Base-by-base conservation (phyloP, 371 early-diverging fungal species). In the Caulochytrium protostelioides region DNA sequence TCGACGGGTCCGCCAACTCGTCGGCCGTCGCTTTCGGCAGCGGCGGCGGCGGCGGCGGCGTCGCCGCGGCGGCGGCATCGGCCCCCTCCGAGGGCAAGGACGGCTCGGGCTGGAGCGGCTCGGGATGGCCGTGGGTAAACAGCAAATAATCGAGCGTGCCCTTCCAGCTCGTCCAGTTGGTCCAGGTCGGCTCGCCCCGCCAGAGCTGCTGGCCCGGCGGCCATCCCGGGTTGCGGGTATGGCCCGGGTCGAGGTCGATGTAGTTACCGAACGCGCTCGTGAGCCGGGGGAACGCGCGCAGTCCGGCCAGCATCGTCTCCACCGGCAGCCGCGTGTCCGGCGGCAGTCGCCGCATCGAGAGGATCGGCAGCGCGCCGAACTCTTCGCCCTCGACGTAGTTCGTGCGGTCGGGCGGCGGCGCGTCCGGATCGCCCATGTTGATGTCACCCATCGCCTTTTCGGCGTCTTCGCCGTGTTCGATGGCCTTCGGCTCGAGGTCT, bases 71-170 rank as follows among this genome's bases (percentile, higher is more conserved):
- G n/a, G n/a, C n/a, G n/a, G n/a, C n/a, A n/a, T n/a, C n/a, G n/a
- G n/a, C n/a, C n/a, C n/a, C n/a, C n/a, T n/a, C n/a, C n/a, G n/a
- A n/a, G n/a, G n/a, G n/a, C n/a, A n/a, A n/a, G n/a, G n/a, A n/a
- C n/a, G n/a, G n/a, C n/a, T n/a, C n/a, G n/a, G n/a, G n/a, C n/a
- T n/a, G n/a, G n/a, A n/a, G n/a, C n/a, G n/a, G n/a, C n/a, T n/a
- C n/a, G n/a, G n/a, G 27, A 40, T 12, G 10, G 15, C 0, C 16
- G 42, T 7, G 44, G 35, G 22, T 34, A 16, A 52, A 40, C 21
- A 52, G 42, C 6, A 67, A 54, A 22, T 69, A 69, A 33, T 69
- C 70, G 28, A 69, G 37, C 12, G 68, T 68, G 6, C 70, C 70
- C 43, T 59, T 61, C 64, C 64, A 66, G 9, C 30, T 29, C 3